Percentiles rank a stretch among this genome's conserved stretches.
phyloP scores from a whole-genome alignment of 2,329 filamentous ascomycete species.

The Balansia obtecta region DNA sequence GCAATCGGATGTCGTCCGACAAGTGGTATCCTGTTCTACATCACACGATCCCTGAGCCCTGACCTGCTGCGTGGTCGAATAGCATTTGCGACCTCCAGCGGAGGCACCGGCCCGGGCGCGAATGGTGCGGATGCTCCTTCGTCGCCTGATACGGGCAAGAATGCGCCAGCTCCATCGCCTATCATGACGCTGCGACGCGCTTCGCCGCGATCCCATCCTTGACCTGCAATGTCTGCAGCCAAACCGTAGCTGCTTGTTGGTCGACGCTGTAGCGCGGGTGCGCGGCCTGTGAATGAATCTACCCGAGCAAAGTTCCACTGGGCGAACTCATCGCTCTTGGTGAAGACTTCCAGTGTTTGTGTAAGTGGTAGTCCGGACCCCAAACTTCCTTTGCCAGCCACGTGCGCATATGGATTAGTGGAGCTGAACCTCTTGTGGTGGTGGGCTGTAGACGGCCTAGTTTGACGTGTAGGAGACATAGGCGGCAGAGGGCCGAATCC shows the following conservation, averaged over 20 bases:
- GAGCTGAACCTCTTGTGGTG: constrained; percentile 38
- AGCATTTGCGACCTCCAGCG: neutral
- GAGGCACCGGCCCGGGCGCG: neutral
- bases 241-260: constrained; percentile 46
- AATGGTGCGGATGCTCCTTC: neutral
- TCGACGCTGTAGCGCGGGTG: constrained; percentile 19
- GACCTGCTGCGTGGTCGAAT: constrained; percentile 2
- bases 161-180: constrained; percentile 37
- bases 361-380: constrained; percentile 25
- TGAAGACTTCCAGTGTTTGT: constrained; percentile 47
- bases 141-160: constrained; percentile 36
- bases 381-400: constrained; percentile 6
- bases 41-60: constrained; percentile 1
- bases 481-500: constrained; percentile 15
- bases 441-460: constrained; percentile 11
- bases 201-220: constrained; percentile 38
- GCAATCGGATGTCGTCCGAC: too few species aligned
- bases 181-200: constrained; percentile 42
- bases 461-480: constrained; percentile 14
- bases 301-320: constrained; percentile 47
- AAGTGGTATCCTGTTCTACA: neutral
- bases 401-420: constrained; percentile 44
- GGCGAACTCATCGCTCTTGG: constrained; percentile 44
- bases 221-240: constrained; percentile 34
- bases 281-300: constrained; percentile 17